Base-by-base conservation (phyloP, 805 yeast species). In the Cyberlindnera bimundalis region DNA sequence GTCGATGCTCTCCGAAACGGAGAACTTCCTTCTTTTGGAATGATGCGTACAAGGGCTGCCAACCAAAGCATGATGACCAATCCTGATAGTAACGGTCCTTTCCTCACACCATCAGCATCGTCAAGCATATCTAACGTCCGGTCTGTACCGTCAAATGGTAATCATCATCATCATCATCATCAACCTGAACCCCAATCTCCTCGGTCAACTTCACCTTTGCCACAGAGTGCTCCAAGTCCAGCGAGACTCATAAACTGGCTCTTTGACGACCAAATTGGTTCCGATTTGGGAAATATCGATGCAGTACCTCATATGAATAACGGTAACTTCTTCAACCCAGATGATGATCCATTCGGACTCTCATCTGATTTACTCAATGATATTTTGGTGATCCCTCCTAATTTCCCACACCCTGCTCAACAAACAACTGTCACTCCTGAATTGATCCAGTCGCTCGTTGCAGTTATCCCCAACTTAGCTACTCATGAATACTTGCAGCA, bases 301-400 rank as follows among this genome's bases (percentile, higher is more conserved):
- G 28, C 50, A 2, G 45, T 43, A 1, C 55, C 59, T 17, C 46
- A 47, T 23, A 27, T 56, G 34, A 42, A 33, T 23, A 32, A 40
- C 30, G 60, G 58, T 6, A 54, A 51, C 35, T 57, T 57, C 29
- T 57, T 51, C 45, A 54, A 54, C 35, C 53, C 56, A 14, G 59
- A 56, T 19, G 59, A 57, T 34, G 61, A 57, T 48, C 60, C 60
- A 26, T 57, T 57, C 40, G 58, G 58, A 3, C 33, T 56, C 12
- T 57, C 61, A 6, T 48, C 60, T 2, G 56, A 56, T 20, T 30
- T 57, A 10, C 23, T 56, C 15, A 49, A 48, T 33, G 62, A 58
- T 24, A 51, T 58, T n/a, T 37, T 58, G n/a, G 42, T 45, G 6
- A 52, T 56, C 7, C 60, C 62, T 10, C 61, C 60, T 40, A 57